Base-by-base conservation (phyloP, 345 rosid genomes). In the Citrus maxima region DNA sequence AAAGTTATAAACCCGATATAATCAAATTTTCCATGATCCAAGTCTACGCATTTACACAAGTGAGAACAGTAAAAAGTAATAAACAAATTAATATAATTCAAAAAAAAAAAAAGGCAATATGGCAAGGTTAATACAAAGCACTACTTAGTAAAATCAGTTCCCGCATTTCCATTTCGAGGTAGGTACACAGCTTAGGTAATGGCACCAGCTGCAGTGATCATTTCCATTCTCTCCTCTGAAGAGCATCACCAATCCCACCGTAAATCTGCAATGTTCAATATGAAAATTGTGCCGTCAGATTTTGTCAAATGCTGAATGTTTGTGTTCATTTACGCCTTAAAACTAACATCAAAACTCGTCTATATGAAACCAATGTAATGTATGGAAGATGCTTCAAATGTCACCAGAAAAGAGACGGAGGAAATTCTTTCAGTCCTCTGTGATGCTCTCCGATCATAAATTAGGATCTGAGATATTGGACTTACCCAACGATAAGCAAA, bases 171-270 rank as follows among this genome's bases (percentile, higher is more conserved):
- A 97, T 61, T 80, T 90, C 2, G 93, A 89, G 65, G 98, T 93
- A 40, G 98, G 98, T 75, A 94, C 92, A 42, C 98, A 94, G 81
- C 91, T 90, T 22, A 97, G 88, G 85, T 90, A 88, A 83, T 97
- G 99, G 91, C 99, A 97, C 99, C 99, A 94, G 80, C 93, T 92
- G 93, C 99, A 97, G 80, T 86, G 93, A 5, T 93, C 82, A 79
- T 93, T 93, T 67, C 91, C 98, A 59, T 91, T 90, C 86, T 87
- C 94, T 76, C 95, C 98, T 84, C 82, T 88, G 78, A 96, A 91
- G 81, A 96, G 88, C 97, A 92, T 89, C 63, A 90, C 93, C 84
- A 88, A 74, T 66, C 92, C 98, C 58, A 91, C 83, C 0, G 89
- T 78, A 25, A 91, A 92, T 40, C 98, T 96, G 97, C 83, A 77